A percentile compares a stretch with the other conserved stretches of the same genome.
Evolutionary conservation across 2,329 filamentous ascomycete genomes (phyloP).

Genomic region (Alternaria rosae): DNA sequence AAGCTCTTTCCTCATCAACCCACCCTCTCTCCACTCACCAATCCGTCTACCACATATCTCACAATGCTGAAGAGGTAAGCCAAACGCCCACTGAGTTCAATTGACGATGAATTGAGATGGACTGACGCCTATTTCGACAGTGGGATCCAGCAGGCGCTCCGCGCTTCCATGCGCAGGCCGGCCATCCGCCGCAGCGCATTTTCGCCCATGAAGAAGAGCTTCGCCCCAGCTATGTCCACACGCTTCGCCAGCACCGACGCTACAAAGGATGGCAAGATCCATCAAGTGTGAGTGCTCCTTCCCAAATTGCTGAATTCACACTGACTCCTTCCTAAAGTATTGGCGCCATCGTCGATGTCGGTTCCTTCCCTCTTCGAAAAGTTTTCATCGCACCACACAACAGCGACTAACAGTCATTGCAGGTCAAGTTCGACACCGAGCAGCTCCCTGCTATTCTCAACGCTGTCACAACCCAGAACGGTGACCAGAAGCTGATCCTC

Average conservation of each 20-base stretch:
- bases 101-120: conserved; percentile 45
- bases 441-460: conserved; percentile 98
- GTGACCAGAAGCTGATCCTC: conserved; percentile 91
- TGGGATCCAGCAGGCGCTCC: conserved; percentile 71
- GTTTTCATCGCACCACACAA: conserved; percentile 42
- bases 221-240: conserved; percentile 65
- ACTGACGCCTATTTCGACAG: conserved; percentile 56
- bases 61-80: conserved; percentile 70
- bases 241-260: conserved; percentile 69
- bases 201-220: conserved; percentile 64
- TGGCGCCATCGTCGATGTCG: conserved; percentile 95
- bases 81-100: conserved; percentile 35
- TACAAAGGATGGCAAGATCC: conserved; percentile 67
- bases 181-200: conserved; percentile 61
- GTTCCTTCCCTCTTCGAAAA: conserved; percentile 43
- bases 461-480: conserved; percentile 89
- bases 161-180: conserved; percentile 66
- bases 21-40: conserved; percentile 37
- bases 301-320: too few relatives aligned
- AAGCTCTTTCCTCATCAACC: conserved; percentile 34
- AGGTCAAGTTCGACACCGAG: conserved; percentile 97
- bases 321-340: too few relatives aligned
- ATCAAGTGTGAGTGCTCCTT: too few relatives aligned
- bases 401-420: conserved; percentile 48
- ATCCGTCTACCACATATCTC: conserved; percentile 54